phyloP scores from a whole-genome alignment of 768 basidiomycete species.

The Boletus rex-veris region DNA sequence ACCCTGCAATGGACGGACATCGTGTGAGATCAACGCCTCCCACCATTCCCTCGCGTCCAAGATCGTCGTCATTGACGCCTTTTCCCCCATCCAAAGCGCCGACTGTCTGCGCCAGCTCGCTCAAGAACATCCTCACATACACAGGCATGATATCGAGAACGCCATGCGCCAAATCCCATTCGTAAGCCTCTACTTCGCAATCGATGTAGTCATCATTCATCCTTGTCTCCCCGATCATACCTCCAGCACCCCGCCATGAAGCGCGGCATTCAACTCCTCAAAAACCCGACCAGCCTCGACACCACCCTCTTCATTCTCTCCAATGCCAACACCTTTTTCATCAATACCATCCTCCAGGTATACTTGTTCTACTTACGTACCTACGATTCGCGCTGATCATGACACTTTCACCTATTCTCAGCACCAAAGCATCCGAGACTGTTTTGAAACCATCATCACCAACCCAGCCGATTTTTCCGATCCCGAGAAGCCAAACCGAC shows the following conservation, averaged over 20 bases:
- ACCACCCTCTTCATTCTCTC: slow-evolving; percentile 88
- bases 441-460: slow-evolving; percentile 85
- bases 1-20: slow-evolving; percentile 90
- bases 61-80: neutral
- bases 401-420: neutral
- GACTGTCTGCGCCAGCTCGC: slow-evolving; percentile 63
- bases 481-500: slow-evolving; percentile 55
- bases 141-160: slow-evolving; percentile 69
- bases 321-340: slow-evolving; percentile 91
- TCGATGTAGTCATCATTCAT: neutral
- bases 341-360: slow-evolving; percentile 84
- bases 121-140: slow-evolving; percentile 58
- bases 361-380: neutral
- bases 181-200: slow-evolving; percentile 42
- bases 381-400: neutral
- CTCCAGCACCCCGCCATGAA: slow-evolving; percentile 93
- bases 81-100: slow-evolving; percentile 40
- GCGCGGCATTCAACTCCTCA: slow-evolving; percentile 78
- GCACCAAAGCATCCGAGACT: slow-evolving; percentile 63
- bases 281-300: slow-evolving; percentile 53
- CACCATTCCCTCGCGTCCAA: neutral
- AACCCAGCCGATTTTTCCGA: slow-evolving; percentile 86
- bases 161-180: slow-evolving; percentile 83
- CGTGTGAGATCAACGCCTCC: slow-evolving; percentile 54
- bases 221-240: neutral